Base-by-base conservation (phyloP, 192 early-diverging fungal species). In the Backusella circina region DNA sequence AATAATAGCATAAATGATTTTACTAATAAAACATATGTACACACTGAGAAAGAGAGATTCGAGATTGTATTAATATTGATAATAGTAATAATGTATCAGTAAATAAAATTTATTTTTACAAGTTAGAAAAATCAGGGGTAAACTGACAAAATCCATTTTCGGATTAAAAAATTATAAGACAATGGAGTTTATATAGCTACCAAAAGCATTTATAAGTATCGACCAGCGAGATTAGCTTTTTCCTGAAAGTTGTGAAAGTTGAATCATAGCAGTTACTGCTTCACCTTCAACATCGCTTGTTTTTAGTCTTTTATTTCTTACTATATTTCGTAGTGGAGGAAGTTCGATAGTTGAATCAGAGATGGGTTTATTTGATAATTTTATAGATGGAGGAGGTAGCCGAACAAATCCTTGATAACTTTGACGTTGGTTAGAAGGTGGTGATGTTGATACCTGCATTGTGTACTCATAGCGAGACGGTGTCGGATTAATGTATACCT, bases 251-350 rank as follows among this genome's bases (percentile, higher is more conserved):
- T 70, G 69, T 28, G 69, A 70, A 30, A 70, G 69, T 47, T 70
- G 69, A 37, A 70, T 70, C 69, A 70, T 70, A 9, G 69, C 69
- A 21, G 39, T 12, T 6, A 70, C 69, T 61, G 54, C 54, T 28
- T 38, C 69, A 18, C 16, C 69, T 47, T 70, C 69, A 12, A 30
- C 26, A 4, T 10, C 35, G 2, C 3, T 39, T 10, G 67, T n/a
- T 28, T 70, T 70, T 70, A 30, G 15, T 18, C 16, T 70, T 16
- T 47, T 47, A 30, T 26, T 16, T 47, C 3, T 23, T 16, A 31
- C 16, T 15, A 47, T 6, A 15, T 23, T 35, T 30, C 41, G 69
- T 23, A 70, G 21, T 0, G 69, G 69, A 9, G 69, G 69, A 30
- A 70, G 41, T 23, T 70, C 28, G 3, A 70, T 5, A 1, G 26